Base-by-base conservation (phyloP, 257 asterid species). In the Datura wrightii region DNA sequence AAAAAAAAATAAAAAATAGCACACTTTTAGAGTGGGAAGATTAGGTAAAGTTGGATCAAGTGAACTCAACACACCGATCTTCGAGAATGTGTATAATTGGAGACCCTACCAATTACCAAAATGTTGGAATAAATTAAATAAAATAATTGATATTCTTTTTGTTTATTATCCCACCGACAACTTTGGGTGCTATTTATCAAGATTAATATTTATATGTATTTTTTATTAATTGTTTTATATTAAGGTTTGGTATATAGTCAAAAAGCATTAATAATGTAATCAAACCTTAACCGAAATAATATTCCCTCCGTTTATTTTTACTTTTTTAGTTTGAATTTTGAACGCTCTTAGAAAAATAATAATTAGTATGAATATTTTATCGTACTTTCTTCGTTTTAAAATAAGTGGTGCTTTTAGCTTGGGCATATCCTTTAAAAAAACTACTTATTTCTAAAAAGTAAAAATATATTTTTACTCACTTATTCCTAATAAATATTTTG, bases 41-140 rank as follows among this genome's bases (percentile, higher is more conserved):
- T 46, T 7, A 76, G 62, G 82, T 76, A 76, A 76, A 65, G 46
- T 44, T 65, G 72, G 44, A 65, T 34, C 46, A 65, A 65, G 72
- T 65, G 72, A 11, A 44, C n/a, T 3, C 8, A 24, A 59, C 6
- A 59, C 37, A 59, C 36, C 9, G 37, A 19, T 13, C 7, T 34
- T 63, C 41, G 5, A 31, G 15, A 24, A 24, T 11, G 7, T 13
- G 19, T 41, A 7, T n/a, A 14, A n/a, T 24, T 48, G 44, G 60
- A 48, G 55, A 24, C 60, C 58, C 24, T 24, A 50, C 81, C 44
- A 74, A 31, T 24, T 11, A 74, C 11, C 37, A 74, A 48, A 2
- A 50, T 50, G 62, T 76, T 50, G 62, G 42, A 76, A 50, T 8
- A 76, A 71, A 69, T 15, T 7, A 69, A 50, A 72, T 72, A 2